Evolutionary conservation across 1,139 yeast species (phyloP), one percentile per base, ranked within the genome.

Genomic region (Suhomyces guaymorum): DNA sequence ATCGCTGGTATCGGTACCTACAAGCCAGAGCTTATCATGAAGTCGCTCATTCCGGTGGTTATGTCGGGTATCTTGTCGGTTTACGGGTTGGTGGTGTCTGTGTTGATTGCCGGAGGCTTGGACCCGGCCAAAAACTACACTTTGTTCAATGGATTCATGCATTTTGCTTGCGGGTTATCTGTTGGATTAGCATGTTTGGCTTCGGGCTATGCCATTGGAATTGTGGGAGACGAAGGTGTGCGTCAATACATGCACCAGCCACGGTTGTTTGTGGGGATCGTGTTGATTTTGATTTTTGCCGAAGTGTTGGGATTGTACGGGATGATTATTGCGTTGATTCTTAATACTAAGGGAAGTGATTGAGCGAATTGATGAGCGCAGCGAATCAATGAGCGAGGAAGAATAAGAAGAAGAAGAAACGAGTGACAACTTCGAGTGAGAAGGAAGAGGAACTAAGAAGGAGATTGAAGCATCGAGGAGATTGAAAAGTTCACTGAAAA

Each of bases 181-280:
- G 98, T 94, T 32, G 98, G 98, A 17, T 85, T 92, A 55, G 88
- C 97, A 4, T 95, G 97, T 61, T 75, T 92, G 56, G 95, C 97
- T 41, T 90, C 96, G 46, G 99, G 99, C 39, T 92, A 87, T 60
- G 96, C 98, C 51, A 92, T 92, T 69, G 99, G 99, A 49, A 89
- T 92, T 46, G 99, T 92, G 35, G 99, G 99, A 49, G 98, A 92
- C 61, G 97, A 90, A 51, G 98, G 98, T 59, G 97, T 92, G 36
- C 83, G 98, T 62, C 95, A 90, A 56, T 82, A 83, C 51, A 92
- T 90, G 79, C 96, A 88, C 63, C 97, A 92, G 69, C 97, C 97
- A 48, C 80, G 97, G 64, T 75, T 92, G 51, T 92, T 92, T 65
- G 98, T 92, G 43, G 96, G 96, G 41, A 81, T 81, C 64, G 92